Evolutionary conservation across 2,329 filamentous ascomycete species (phyloP).

Genomic region (Fusarium temperatum): DNA sequence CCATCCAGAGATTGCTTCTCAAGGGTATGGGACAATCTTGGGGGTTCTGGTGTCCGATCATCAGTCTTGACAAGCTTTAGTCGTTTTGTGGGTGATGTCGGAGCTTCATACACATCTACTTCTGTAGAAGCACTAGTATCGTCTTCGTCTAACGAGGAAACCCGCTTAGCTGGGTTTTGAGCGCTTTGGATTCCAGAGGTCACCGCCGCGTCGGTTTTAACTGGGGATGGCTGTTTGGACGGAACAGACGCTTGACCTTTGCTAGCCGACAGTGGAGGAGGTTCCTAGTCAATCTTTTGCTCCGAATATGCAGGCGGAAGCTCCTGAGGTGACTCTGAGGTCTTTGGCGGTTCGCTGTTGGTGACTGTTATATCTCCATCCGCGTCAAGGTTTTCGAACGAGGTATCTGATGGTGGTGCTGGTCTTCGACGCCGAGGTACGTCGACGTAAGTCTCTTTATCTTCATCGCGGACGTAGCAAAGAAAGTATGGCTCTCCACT

Average conservation of each 20-base stretch:
- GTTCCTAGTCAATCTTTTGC: conserved; percentile 31
- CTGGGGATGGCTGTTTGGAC: neutral
- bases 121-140: neutral
- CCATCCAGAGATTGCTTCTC: neutral
- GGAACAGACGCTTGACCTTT: neutral
- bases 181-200: neutral
- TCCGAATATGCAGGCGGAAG: conserved; percentile 29
- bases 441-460: conserved; percentile 63
- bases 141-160: neutral
- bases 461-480: conserved; percentile 79
- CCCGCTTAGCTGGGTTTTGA: neutral
- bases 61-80: neutral
- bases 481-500: conserved; percentile 84
- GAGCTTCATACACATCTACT: neutral
- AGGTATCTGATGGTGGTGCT: conserved; percentile 7
- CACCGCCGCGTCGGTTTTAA: no score
- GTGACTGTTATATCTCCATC: conserved; percentile 40
- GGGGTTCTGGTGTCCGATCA: neutral
- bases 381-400: conserved; percentile 23
- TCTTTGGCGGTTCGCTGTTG: conserved; percentile 4
- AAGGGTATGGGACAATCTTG: neutral
- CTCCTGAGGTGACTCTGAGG: neutral
- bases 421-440: conserved; percentile 53
- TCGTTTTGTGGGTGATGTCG: neutral
- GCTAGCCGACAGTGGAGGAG: neutral